Percentiles rank a stretch among this genome's conserved stretches.
Conservation (phyloP, 2,329 filamentous ascomycete species). For the Nemania bipapillata region DNA sequence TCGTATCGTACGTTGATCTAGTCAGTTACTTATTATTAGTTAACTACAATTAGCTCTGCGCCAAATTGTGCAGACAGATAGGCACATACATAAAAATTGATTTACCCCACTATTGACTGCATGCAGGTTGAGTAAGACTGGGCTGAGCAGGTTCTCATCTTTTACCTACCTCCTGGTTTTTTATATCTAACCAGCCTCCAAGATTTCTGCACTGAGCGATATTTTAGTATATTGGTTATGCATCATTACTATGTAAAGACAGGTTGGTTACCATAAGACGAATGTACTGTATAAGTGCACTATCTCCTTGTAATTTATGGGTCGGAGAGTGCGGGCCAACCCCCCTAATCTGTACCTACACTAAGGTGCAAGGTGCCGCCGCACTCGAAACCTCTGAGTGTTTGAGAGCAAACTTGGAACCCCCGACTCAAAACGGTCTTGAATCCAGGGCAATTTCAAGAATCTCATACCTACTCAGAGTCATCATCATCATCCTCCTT, state of each 20-base stretch:
- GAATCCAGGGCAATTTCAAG: not conserved
- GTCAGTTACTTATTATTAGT: not conserved
- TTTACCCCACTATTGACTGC: not conserved
- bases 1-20: not conserved
- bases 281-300: not conserved
- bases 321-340: slow-evolving; percentile 30
- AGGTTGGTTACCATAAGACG: not conserved
- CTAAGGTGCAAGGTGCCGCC: not conserved
- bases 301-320: not conserved
- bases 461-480: slow-evolving; percentile 6
- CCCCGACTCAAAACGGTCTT: slow-evolving; percentile 28
- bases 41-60: not conserved
- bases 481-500: not conserved
- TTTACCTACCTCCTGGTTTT: not conserved
- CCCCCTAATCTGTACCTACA: too few relatives aligned
- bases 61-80: not conserved
- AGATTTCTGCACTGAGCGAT: not conserved
- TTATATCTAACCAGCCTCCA: not conserved
- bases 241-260: not conserved
- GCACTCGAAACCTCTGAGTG: slow-evolving; percentile 46
- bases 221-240: not conserved
- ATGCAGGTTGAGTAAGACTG: not conserved
- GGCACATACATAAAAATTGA: too few relatives aligned
- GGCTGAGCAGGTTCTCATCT: not conserved
- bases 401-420: slow-evolving; percentile 42